phyloP scores from a whole-genome alignment of 83 land plant species.

The Diphasiastrum complanatum region DNA sequence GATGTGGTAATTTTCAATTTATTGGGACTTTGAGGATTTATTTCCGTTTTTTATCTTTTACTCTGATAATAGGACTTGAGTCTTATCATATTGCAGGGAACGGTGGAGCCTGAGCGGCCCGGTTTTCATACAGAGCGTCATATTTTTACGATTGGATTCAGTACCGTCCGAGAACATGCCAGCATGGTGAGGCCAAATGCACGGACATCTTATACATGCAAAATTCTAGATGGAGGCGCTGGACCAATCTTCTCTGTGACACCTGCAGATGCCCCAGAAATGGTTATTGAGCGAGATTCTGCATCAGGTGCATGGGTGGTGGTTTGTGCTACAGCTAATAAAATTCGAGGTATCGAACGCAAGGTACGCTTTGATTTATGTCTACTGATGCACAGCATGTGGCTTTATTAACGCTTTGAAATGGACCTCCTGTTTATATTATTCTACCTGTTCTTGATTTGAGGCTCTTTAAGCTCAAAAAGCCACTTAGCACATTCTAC shows the following conservation, averaged over 20 bases:
- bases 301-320: constrained; percentile 38
- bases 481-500: too few relatives aligned
- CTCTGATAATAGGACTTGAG: neutral
- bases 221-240: constrained; percentile 24
- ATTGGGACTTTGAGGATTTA: neutral
- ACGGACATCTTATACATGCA: constrained; percentile 26
- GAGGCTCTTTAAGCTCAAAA: too few relatives aligned
- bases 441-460: too few relatives aligned
- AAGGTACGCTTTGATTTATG: constrained; percentile 13
- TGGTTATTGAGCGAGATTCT: constrained; percentile 24
- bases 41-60: neutral
- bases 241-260: constrained; percentile 31
- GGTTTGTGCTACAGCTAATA: constrained; percentile 26
- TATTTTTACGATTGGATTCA: constrained; percentile 27
- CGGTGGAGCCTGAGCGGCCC: constrained; percentile 26
- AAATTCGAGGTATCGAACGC: constrained; percentile 26
- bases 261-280: constrained; percentile 24
- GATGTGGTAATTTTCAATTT: neutral
- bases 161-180: constrained; percentile 26
- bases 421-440: too few relatives aligned
- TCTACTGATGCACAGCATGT: neutral
- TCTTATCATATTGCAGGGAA: constrained; percentile 18
- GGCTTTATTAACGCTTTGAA: neutral
- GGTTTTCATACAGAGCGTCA: constrained; percentile 33
- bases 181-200: constrained; percentile 27